Evolutionary conservation across 1,284 basidiomycete species (phyloP).

Genomic region (Cryptococcus maquisensis): DNA sequence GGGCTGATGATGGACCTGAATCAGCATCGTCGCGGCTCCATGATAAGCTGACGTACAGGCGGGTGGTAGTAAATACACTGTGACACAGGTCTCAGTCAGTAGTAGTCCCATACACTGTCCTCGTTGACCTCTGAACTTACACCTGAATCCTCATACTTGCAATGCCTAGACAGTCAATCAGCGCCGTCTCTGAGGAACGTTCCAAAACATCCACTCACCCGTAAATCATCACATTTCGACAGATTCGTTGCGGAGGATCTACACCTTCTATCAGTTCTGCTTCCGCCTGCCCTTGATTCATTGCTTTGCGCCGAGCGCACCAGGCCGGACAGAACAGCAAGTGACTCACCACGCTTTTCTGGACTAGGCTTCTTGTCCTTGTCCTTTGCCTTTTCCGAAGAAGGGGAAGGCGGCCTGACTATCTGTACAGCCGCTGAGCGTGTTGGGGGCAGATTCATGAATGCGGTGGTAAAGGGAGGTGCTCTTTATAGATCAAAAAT

Average conservation of each 20-base stretch:
- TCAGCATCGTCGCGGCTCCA: conserved; percentile 29
- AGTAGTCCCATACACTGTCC: not conserved
- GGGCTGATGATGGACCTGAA: conserved; percentile 3
- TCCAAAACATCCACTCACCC: conserved; percentile 56
- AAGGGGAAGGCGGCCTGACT: conserved; percentile 51
- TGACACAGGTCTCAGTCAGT: conserved; percentile 2
- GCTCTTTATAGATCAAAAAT: not conserved
- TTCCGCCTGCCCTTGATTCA: not conserved
- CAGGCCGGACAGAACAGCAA: not conserved
- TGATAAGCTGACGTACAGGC: conserved; percentile 53
- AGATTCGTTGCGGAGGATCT: conserved; percentile 61
- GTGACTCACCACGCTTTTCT: conserved; percentile 32
- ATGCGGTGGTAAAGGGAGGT: not conserved
- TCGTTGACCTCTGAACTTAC: conserved; percentile 24
- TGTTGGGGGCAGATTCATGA: conserved; percentile 20
- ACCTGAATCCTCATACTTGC: conserved; percentile 79
- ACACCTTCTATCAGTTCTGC: not conserved
- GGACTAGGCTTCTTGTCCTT: conserved; percentile 6
- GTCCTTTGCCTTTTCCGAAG: not conserved
- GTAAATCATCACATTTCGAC: conserved; percentile 81
- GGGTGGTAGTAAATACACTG: conserved; percentile 74
- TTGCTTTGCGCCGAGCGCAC: not conserved
- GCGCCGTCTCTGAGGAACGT: not conserved
- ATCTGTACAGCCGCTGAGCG: conserved; percentile 59
- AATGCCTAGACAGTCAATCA: conserved; percentile 55